Evolutionary conservation across 208 protist species (phyloP).

Genomic region (Leishmania major): DNA sequence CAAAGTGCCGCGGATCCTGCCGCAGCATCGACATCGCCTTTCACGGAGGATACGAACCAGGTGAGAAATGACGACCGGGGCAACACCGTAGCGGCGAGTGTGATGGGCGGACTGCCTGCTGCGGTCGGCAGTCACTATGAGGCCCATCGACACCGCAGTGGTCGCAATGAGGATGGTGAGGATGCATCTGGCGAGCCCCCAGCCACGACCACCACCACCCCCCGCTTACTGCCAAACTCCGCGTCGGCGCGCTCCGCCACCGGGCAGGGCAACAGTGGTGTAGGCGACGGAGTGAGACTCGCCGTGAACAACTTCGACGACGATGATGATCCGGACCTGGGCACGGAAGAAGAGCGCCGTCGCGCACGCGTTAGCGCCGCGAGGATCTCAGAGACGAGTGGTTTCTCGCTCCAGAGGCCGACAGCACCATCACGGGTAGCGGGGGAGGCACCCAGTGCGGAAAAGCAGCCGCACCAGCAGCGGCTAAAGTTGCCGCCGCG

Average conservation of each 20-base stretch:
- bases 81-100: background rate
- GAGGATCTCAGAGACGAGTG: background rate
- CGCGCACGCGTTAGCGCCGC: background rate
- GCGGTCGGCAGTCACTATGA: background rate
- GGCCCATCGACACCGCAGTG: background rate
- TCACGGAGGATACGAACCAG: background rate
- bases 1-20: background rate
- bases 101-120: background rate
- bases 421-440: background rate
- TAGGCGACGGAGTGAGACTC: background rate
- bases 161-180: background rate
- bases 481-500: constrained; percentile 29
- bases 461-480: background rate
- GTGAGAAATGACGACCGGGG: background rate
- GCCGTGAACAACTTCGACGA: background rate
- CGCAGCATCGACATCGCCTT: background rate
- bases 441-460: no score
- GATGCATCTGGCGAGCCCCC: background rate
- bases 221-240: background rate
- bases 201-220: background rate
- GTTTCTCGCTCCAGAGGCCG: background rate
- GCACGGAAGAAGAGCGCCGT: constrained; percentile 10
- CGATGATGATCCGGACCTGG: constrained; percentile 2
- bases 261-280: no score
- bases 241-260: background rate